Base-by-base conservation (phyloP, 2,329 filamentous ascomycete species). In the Fusarium floridanum region DNA sequence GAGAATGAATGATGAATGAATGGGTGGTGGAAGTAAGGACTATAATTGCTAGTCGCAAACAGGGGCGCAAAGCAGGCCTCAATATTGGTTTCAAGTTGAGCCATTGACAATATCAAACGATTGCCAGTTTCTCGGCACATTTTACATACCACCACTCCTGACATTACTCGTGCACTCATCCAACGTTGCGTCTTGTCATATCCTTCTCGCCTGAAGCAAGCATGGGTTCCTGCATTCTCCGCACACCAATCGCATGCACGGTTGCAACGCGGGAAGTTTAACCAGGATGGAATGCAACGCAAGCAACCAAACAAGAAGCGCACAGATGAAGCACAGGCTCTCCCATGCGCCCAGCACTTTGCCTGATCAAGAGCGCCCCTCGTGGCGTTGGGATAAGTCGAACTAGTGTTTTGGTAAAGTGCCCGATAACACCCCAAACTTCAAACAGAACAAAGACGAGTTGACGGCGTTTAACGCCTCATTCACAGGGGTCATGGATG, bases 11-110 rank as follows among this genome's bases (percentile, higher is more conserved):
- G 20, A 45, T 41, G 39, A 11, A 43, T 43, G 7, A 45, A 45
- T 45, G 41, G 12, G 43, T 22, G 57, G 43, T 27, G 45, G 45
- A 39, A 39, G 62, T 50, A 37, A 69, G 67, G 65, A 75, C 57
- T 56, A 73, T 67, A 73, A 70, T 70, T 57, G 65, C 60, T 59
- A 75, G 62, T 56, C 64, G 43, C 59, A 37, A 63, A 55, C 53
- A 32, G 43, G 41, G 48, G 17, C 41, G 45, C 43, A 32, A 45
- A 36, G 36, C 17, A 66, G 55, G 36, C 50, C 50, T 39, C 43
- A 24, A 27, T 48, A 36, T 45, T 63, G 9, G 56, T 34, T 60
- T 73, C 61, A 57, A 45, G 45, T 50, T 20, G 59, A 67, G 37
- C 41, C 39, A 63, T 60, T 57, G 22, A 72, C 27, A 34, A 74